Base-by-base conservation (phyloP, 768 basidiomycete species). In the Russula ochroleuca region DNA sequence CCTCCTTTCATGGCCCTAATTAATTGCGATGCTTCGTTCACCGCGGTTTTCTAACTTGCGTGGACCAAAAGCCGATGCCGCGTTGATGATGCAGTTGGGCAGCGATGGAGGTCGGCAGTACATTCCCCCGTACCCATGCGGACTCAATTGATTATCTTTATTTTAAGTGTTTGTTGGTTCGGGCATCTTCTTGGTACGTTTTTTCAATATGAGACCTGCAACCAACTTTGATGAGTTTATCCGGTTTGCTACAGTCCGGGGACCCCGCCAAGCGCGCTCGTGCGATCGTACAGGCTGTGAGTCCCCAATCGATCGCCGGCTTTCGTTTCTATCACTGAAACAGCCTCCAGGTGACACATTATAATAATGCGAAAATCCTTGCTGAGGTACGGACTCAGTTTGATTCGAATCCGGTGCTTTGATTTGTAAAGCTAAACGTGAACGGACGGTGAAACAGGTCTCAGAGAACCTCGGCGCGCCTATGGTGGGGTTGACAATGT, bases 1-100 rank as follows among this genome's bases (percentile, higher is more conserved):
- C n/a, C 4, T 15, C 13, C 48, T 37, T 38, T 63, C 35, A 51
- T 51, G 61, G 13, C 21, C 47, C 23, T 49, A 19, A 10, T 70
- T 62, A 62, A 33, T 61, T 28, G 19, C n/a, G 23, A 40, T 21
- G 35, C 47, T 45, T 43, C 40, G 28, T 19, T 49, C 14, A 37
- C 28, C 28, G 59, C 37, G 33, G 48, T 45, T 25, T 56, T 64
- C 60, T 63, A 19, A 67, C 64, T 15, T 68, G n/a, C 58, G 61
- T 75, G 37, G 9, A n/a, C 48, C 7, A 40, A 49, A 43, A 85
- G 94, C 92, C 68, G 96, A 99, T 75, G 96, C 96, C 17, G 97
- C 97, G 4, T 75, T 98, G 67, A 97, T 98, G 96, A 98, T 98
- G 95, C 94, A 96, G 72, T 83, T 98, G 40, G 94, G 96, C 40